Conservation (phyloP, 108 stramenopile species). For the Phaeodactylum tricornutum region DNA sequence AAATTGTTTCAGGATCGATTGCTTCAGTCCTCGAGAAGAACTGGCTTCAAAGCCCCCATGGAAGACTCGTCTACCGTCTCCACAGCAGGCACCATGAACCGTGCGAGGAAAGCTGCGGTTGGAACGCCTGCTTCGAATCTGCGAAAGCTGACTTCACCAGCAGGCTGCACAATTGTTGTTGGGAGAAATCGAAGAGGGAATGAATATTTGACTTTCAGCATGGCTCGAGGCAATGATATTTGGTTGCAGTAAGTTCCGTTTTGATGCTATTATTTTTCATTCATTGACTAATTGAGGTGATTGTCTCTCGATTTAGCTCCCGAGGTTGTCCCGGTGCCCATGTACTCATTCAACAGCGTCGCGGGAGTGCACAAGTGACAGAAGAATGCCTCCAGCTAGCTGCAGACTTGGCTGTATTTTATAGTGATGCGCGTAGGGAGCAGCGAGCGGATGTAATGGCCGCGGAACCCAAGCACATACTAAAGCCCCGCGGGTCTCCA, state of each 20-base stretch:
- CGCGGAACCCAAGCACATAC: constrained; percentile 75
- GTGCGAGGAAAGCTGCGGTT: constrained; percentile 15
- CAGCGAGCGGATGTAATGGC: constrained; percentile 53
- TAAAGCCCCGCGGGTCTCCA: constrained; percentile 75
- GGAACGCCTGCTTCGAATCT: constrained; percentile 44
- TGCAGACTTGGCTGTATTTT: constrained; percentile 78
- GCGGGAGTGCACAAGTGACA: constrained; percentile 44
- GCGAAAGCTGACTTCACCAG: constrained; percentile 49
- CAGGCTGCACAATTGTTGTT: constrained; percentile 65
- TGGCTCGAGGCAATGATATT: constrained; percentile 63
- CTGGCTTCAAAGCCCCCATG: constrained; percentile 39
- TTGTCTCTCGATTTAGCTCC: constrained; percentile 3
- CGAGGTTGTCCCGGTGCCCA: constrained; percentile 82
- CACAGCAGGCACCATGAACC: constrained; percentile 9
- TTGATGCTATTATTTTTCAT: neutral
- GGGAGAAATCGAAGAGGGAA: constrained; percentile 81
- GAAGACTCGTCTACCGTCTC: constrained; percentile 4
- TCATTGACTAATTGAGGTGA: neutral
- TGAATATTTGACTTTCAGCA: constrained; percentile 62
- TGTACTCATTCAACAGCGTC: constrained; percentile 56
- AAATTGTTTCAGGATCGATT: constrained; percentile 48
- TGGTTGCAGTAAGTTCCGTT: constrained; percentile 59
- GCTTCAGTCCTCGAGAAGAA: constrained; percentile 39
- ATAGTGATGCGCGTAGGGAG: constrained; percentile 70
- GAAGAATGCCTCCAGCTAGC: constrained; percentile 68